phyloP scores from a whole-genome alignment of 225 moss, liverwort and hornwort genomes.

The Physcomitrium patens region DNA sequence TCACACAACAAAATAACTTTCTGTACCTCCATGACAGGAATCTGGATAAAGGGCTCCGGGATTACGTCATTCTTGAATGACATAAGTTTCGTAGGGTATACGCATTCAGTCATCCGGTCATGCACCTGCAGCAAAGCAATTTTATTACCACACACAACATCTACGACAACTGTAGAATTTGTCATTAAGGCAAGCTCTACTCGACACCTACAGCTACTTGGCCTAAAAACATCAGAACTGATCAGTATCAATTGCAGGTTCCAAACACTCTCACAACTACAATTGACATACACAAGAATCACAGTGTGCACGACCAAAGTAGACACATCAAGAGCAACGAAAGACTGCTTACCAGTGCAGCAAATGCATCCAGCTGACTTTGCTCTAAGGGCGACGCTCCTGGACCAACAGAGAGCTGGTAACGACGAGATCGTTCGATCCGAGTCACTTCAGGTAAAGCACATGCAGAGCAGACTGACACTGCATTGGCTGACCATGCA shows the following conservation, averaged over 20 bases:
- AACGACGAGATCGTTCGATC: conserved; percentile 93
- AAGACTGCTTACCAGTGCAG: conserved; percentile 63
- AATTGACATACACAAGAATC: conserved; percentile 1
- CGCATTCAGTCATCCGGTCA: conserved; percentile 98
- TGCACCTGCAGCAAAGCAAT: conserved; percentile 64
- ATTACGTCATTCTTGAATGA: conserved; percentile 78
- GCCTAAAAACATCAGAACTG: neutral
- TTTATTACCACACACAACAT: conserved; percentile 24
- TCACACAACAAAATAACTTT: conserved; percentile 12
- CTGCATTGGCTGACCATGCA: conserved; percentile 98
- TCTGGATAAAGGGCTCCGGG: conserved; percentile 80
- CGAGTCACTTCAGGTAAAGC: conserved; percentile 87
- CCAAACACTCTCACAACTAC: conserved; percentile 8
- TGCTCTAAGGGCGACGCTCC: conserved; percentile 62
- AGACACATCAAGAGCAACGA: no score
- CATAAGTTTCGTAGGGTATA: conserved; percentile 67
- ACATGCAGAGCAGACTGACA: conserved; percentile 88
- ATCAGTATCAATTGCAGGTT: conserved; percentile 3
- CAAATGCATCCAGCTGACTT: conserved; percentile 64
- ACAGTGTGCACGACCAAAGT: neutral
- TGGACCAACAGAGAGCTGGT: conserved; percentile 61
- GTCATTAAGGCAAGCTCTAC: conserved; percentile 4
- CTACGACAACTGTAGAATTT: neutral
- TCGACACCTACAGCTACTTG: conserved; percentile 3
- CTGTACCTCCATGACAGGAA: conserved; percentile 91